Evolutionary conservation across 1,284 basidiomycete genomes (phyloP).

Genomic region (Sphagnurus paluster): DNA sequence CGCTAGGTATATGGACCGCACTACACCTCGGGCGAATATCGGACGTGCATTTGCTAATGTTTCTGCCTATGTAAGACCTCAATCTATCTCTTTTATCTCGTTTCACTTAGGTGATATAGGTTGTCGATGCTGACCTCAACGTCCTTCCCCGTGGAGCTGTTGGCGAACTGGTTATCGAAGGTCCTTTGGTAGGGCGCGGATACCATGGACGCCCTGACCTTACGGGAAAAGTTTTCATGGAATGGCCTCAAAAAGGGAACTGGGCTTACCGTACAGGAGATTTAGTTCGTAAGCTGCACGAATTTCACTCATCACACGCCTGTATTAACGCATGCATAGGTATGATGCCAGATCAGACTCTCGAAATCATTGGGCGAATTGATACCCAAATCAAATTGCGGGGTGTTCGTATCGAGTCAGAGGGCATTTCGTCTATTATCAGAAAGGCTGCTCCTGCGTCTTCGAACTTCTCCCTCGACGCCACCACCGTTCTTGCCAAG

Average conservation of each 20-base stretch:
- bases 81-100: background rate
- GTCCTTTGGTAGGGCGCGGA: constrained; percentile 51
- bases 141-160: constrained; percentile 45
- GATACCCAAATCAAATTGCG: constrained; percentile 57
- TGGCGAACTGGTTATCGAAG: constrained; percentile 53
- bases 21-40: constrained; percentile 45
- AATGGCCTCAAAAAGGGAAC: constrained; percentile 41
- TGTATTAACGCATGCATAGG: constrained; percentile 23
- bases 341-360: constrained; percentile 53
- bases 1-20: constrained; percentile 42
- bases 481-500: constrained; percentile 43
- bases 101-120: constrained; percentile 19
- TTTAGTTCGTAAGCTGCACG: constrained; percentile 37
- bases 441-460: constrained; percentile 34
- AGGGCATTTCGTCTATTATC: constrained; percentile 51
- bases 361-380: constrained; percentile 56
- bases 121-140: constrained; percentile 32
- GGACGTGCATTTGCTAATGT: constrained; percentile 35
- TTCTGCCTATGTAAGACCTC: constrained; percentile 28
- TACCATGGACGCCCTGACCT: constrained; percentile 48
- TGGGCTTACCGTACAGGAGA: constrained; percentile 55
- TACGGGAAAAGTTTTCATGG: constrained; percentile 48
- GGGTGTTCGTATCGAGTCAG: constrained; percentile 55
- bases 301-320: background rate
- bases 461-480: constrained; percentile 34